Percentiles rank a stretch among this genome's conserved stretches.
phyloP scores from a whole-genome alignment of 1,284 basidiomycete genomes.

The Cryptococcus wingfieldii region DNA sequence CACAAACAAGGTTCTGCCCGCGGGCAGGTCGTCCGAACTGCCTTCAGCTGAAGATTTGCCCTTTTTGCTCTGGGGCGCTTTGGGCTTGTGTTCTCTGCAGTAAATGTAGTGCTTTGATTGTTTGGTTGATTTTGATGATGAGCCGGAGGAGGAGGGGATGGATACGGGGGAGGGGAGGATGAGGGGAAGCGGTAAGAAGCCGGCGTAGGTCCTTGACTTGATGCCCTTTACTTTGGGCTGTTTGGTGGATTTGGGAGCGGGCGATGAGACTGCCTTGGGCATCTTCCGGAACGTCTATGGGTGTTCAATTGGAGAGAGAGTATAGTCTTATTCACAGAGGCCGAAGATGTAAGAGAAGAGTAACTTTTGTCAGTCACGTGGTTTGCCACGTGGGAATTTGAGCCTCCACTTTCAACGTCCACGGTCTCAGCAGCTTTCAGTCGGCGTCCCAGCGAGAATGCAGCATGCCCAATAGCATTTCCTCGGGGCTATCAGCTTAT shows the following conservation, averaged over 20 bases:
- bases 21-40: conserved; percentile 51
- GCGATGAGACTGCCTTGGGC: background rate
- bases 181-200: conserved; percentile 35
- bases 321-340: background rate
- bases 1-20: conserved; percentile 73
- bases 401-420: no score
- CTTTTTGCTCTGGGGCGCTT: conserved; percentile 48
- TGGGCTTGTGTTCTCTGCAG: conserved; percentile 28
- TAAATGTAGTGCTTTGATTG: conserved; percentile 38
- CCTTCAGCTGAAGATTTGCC: conserved; percentile 57
- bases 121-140: conserved; percentile 17
- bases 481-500: no score
- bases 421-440: no score
- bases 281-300: background rate
- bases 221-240: background rate
- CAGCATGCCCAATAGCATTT: no score
- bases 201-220: conserved; percentile 28
- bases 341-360: background rate
- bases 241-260: background rate
- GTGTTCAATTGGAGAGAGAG: background rate
- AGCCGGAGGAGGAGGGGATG: conserved; percentile 16
- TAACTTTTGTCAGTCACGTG: background rate
- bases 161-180: conserved; percentile 22
- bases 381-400: no score
- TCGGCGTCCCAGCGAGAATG: no score